Evolutionary conservation across 2,329 filamentous ascomycete genomes (phyloP), one percentile per base, ranked within the genome.

Genomic region (Penicillium griseofulvum): DNA sequence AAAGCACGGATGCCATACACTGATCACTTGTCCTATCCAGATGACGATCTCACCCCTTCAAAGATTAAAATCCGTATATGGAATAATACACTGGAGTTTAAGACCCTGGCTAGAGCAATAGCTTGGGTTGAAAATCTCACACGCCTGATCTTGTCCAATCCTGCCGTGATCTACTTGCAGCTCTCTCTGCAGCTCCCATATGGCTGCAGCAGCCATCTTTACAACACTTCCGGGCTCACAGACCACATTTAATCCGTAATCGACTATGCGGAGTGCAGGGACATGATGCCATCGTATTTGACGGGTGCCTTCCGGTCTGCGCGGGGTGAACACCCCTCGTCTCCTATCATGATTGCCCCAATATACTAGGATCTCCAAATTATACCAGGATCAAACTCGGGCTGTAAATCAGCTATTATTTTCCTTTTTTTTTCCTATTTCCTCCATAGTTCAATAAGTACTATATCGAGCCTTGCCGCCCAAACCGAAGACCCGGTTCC

Each of bases 1-100:
- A 41, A 62, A 57, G 59, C 59, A 63, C 59, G 54, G 60, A 55
- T 56, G 49, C 51, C 36, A 57, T 63, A 51, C 53, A 56, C 46
- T 62, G 61, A 62, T 63, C 61, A 63, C 61, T 63, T 52, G 60
- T 59, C 54, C 60, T 47, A 39, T 45, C 54, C 60, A 49, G 54
- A 57, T 62, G 60, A 62, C 54, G 54, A 50, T 56, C 47, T 51
- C 56, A 56, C 44, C 49, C 45, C 48, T 46, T 46, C 51, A 29
- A 45, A 17, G 19, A 33, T 16, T 29, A 19, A 43, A 33, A 28
- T 26, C 2, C 19, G 11, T 16, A 26, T n/a, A 19, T 28, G 19
- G 29, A 16, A 26, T 3, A 22, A 2, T 44, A 33, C 36, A 28
- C 22, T 50, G 37, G 28, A 26, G 19, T 5, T 26, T 44, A 43